These are phyloP conservation scores for Striga hermonthica DNA, from an alignment of 305 asterid species.

Conservation along the genomic window DNA sequence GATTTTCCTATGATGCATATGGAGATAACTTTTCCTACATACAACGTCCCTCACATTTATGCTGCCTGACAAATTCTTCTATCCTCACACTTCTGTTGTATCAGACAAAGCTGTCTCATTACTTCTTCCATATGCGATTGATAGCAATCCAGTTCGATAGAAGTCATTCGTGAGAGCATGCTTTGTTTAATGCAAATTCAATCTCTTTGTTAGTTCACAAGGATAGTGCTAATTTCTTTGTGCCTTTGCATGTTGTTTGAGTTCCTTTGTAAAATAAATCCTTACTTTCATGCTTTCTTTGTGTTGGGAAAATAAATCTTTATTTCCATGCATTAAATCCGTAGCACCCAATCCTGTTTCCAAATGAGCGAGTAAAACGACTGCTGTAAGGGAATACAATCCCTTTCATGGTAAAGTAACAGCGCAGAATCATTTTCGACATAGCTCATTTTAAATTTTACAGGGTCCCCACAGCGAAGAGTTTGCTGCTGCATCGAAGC, in stretches of 20 bases:
- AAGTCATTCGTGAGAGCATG: constrained; percentile 1
- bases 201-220: not conserved
- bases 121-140: not conserved
- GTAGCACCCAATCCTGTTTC: constrained; percentile 1
- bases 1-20: not conserved
- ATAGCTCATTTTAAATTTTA: constrained; percentile 25
- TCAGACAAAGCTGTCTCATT: not conserved
- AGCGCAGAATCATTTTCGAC: constrained; percentile 1
- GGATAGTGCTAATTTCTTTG: constrained; percentile 13
- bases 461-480: constrained; percentile 72
- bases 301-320: too few species aligned
- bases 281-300: constrained; percentile 4
- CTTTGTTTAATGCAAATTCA: too few species aligned
- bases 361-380: constrained; percentile 8
- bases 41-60: not conserved
- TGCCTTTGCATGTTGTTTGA: constrained; percentile 9
- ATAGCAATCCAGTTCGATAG: not conserved
- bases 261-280: constrained; percentile 8
- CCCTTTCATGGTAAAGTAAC: constrained; percentile 1
- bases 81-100: constrained; percentile 7
- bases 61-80: not conserved
- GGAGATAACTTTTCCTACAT: not conserved
- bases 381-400: constrained; percentile 7
- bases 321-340: too few species aligned
- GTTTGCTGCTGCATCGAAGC: constrained; percentile 72